Base-by-base conservation (phyloP, 768 basidiomycete genomes). In the Trametes maxima region DNA sequence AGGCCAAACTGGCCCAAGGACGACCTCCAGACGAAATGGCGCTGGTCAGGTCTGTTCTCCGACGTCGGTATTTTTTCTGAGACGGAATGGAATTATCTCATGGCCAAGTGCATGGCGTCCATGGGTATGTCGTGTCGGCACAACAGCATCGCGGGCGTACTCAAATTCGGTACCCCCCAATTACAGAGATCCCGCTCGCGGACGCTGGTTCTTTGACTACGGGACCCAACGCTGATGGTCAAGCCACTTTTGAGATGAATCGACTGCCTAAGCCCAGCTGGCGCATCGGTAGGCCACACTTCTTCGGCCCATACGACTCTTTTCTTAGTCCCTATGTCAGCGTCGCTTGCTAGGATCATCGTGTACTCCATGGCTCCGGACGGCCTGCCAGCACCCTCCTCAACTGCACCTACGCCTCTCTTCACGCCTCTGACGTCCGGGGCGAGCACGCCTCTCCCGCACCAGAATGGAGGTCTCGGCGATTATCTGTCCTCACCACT, bases 301-400 rank as follows among this genome's bases (percentile, higher is more conserved):
- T 6, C 28, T 11, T 40, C 12, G 42, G 13, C 47, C 14, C 8
- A 8, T 25, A 13, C n/a, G 4, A 11, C 4, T 40, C 5, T 25
- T 4, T 24, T 44, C 8, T 47, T 7, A 36, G 5, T 10, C 2
- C 39, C 42, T 54, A 39, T 56, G 7, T 8, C 65, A 92, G 90
- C 85, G 48, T 92, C 91, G 12, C 76, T 96, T 52, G 92, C 94
- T 12, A 82, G 85, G 39, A 88, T 95, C 57, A 89, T 96, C 59
- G 88, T 95, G 3, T 94, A 94, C 73, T 94, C 92, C 4, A 95
- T 97, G 88, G 79, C 86, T 0, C 79, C 79, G 3, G 89, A 92
- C 68, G 80, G 86, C 12, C 62, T 78, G 21, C 78, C 86, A 40
- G 75, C 80, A 3, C 82, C 85, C 0, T 70, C 79, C 0, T 92